Conservation (phyloP, 768 basidiomycete genomes). For the Suillus spraguei region DNA sequence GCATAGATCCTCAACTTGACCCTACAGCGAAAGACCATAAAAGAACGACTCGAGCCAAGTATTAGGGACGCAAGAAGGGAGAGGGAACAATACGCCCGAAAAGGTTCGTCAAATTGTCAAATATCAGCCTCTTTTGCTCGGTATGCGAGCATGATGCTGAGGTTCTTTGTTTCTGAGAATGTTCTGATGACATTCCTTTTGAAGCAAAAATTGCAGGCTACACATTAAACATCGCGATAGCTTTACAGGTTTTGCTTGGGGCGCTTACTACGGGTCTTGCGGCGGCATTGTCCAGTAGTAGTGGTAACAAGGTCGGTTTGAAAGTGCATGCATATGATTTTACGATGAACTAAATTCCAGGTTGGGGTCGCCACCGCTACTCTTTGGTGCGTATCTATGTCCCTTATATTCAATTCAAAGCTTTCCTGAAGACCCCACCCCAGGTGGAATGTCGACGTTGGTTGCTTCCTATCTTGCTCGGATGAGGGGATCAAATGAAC, state of each 20-base stretch:
- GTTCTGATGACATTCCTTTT: constrained; percentile 10
- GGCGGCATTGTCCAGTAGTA: constrained; percentile 41
- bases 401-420: not conserved
- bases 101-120: constrained; percentile 35
- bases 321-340: not conserved
- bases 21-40: constrained; percentile 39
- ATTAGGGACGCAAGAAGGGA: constrained; percentile 47
- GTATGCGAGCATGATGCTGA: not conserved
- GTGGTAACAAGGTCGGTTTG: constrained; percentile 42
- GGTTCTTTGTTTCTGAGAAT: not conserved
- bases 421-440: not conserved
- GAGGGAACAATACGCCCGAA: constrained; percentile 45
- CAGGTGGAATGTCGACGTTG: constrained; percentile 66
- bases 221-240: constrained; percentile 53
- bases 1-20: not conserved
- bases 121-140: constrained; percentile 6
- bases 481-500: constrained; percentile 68
- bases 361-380: constrained; percentile 36
- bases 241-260: constrained; percentile 63
- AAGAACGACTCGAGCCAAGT: constrained; percentile 60
- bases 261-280: constrained; percentile 71
- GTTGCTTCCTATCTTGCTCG: constrained; percentile 75
- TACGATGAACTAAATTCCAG: constrained; percentile 16
- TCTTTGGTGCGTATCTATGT: constrained; percentile 35
- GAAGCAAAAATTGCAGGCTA: constrained; percentile 36